These are phyloP conservation scores for Globisporangium radiosum DNA, from an alignment of 352 stramenopile genomes.

Conservation along the genomic window DNA sequence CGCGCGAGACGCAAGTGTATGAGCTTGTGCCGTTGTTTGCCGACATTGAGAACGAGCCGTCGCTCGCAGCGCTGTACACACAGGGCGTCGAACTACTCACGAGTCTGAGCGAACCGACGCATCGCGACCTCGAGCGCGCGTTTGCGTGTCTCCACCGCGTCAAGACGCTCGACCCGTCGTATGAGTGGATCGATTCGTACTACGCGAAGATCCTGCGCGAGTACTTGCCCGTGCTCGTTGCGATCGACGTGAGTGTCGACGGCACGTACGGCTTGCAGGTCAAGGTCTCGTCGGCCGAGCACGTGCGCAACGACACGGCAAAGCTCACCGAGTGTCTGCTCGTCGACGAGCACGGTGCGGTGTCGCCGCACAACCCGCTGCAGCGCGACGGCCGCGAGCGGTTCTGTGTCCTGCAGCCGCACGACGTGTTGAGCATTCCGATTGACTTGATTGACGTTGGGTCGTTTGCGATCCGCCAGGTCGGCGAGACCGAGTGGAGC, in stretches of 20 bases:
- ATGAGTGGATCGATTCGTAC: slow-evolving; percentile 85
- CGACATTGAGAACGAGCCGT: slow-evolving; percentile 62
- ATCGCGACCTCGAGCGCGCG: slow-evolving; percentile 57
- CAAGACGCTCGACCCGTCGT: slow-evolving; percentile 57
- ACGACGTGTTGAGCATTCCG: slow-evolving; percentile 56
- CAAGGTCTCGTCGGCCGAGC: slow-evolving; percentile 59
- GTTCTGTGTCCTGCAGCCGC: slow-evolving; percentile 51
- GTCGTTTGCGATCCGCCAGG: slow-evolving; percentile 77
- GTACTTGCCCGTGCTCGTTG: slow-evolving; percentile 67
- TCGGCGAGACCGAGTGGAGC: slow-evolving; percentile 82
- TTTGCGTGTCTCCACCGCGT: slow-evolving; percentile 71
- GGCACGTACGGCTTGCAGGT: slow-evolving; percentile 74
- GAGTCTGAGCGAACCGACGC: slow-evolving; percentile 47
- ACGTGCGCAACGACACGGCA: slow-evolving; percentile 71
- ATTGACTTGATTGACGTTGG: slow-evolving; percentile 66
- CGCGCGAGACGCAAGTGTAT: slow-evolving; percentile 73
- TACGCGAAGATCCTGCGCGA: slow-evolving; percentile 54
- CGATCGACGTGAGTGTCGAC: slow-evolving; percentile 65
- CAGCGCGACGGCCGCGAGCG: slow-evolving; percentile 35
- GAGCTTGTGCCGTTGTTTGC: slow-evolving; percentile 70
- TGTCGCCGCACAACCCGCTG: slow-evolving; percentile 50
- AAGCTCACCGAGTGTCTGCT: slow-evolving; percentile 76
- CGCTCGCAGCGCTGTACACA: slow-evolving; percentile 63
- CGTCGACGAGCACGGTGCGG: slow-evolving; percentile 37
- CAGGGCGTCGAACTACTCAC: slow-evolving; percentile 59